Base-by-base conservation (phyloP, 768 basidiomycete species). In the Pleurotus giganteus region DNA sequence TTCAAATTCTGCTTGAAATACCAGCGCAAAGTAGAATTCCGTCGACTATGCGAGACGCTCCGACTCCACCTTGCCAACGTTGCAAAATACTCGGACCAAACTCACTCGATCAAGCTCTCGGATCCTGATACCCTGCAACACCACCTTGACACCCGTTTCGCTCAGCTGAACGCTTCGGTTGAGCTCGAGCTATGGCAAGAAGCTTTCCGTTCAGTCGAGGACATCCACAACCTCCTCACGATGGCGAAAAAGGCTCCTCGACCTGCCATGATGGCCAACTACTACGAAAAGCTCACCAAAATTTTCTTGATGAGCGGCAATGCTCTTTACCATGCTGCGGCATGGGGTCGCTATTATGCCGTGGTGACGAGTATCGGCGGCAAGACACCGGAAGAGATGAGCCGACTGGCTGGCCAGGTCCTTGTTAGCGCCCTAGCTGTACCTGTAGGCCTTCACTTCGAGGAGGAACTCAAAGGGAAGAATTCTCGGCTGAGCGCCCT, bases 121-220 rank as follows among this genome's bases (percentile, higher is more conserved):
- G 96, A 98, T 67, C 82, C 94, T 11, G 96, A 98, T 63, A 96
- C 88, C 6, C 86, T 98, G 47, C 90, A 96, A 65, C 92, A 92
- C 62, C 91, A 97, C 70, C 88, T 98, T 57, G 96, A 98, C 68
- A 95, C 94, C 15, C 92, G 95, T 54, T 98, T 99, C 68, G 90
- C 91, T 24, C 95, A 98, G 75, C 83, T 98, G 58, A 94, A 94
- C 64, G 91, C 94, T 17, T 94, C 94, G 1, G 94, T 98, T 61
- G 94, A 98, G 69, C 86, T 99, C 59, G 96, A 99, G 72, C 81
- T 99, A 24, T 99, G 96, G 96, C 95, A 98, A 66, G 96, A 98
- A 65, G 96, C 94, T 8, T 99, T 98, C 82, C 89, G 96, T 57
- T 94, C 93, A 37, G 94, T 98, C 57, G 96, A 99, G 70, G 96